Evolutionary conservation across 345 rosid genomes (phyloP), one percentile per base, ranked within the genome.

Genomic region (Trapa bicornis): DNA sequence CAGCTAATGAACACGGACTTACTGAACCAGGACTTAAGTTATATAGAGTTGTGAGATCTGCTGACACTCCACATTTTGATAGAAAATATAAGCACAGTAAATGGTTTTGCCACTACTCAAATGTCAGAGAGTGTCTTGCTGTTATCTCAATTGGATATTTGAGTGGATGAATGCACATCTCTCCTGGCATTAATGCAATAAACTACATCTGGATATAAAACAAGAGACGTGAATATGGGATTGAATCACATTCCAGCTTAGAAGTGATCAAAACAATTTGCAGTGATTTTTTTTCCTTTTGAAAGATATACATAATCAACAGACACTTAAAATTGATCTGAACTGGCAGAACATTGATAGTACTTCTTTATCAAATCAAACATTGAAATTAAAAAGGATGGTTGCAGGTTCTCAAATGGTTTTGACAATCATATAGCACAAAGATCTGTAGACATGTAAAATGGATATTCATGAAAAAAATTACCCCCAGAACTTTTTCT

Each of bases 401-500:
- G 38, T 58, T 50, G 56, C 56, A 50, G 3, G 38, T 16, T 54
- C 15, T 58, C 38, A 58, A 58, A 9, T 58, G 37, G 15, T 58
- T 58, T 33, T 33, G 12, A 33, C 0, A 58, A 32, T 14, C 1
- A 11, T 58, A 33, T n/a, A 47, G 29, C 16, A 65, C 16, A 39
- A 17, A 32, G 57, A 29, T 37, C 33, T 29, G 43, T 60, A 67
- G 13, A 54, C 63, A 58, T 8, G 15, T 1, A 50, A 32, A n/a
- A 50, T 4, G 53, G 4, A 29, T 22, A 64, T 54, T 7, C 36
- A 52, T 29, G 50, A 47, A 42, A 71, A 68, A 47, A 48, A 70
- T 79, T 91, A 94, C 99, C 91, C 97, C 99, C 5, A 94, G 79
- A 69, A 91, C 79, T 81, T 94, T 91, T 77, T 94, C 97, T 80